Base-by-base conservation (phyloP, 371 early-diverging fungal species). In the Umbelopsis sp. region DNA sequence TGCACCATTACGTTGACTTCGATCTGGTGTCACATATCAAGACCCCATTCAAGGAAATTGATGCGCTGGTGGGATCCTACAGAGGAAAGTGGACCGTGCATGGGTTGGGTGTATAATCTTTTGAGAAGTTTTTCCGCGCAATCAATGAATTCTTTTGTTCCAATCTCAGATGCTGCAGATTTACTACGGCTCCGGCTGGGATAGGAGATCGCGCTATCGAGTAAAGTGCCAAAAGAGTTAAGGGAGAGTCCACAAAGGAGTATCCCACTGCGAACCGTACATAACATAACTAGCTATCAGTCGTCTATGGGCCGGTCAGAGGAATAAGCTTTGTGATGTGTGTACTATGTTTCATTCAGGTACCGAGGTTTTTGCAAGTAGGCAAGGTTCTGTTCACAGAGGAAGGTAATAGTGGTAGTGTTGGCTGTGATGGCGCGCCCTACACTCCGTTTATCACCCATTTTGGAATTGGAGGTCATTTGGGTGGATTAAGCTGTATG, bases 391-490 rank as follows among this genome's bases (percentile, higher is more conserved):
- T 29, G 18, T 51, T 41, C 24, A 51, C 18, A 25, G 51, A 51
- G 51, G 51, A 22, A 20, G 22, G 7, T 51, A 11, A 24, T 29
- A 7, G 22, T 25, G 14, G 24, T 22, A 51, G 52, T 51, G 29
- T 51, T 22, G 52, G 22, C 8, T 51, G 52, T 22, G 11, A 29
- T 25, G 29, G 29, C 32, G 57, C 18, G 4, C 37, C 35, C 35
- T 35, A 18, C 29, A 14, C 57, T 57, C 35, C 29, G 57, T 57
- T 57, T 57, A 57, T 57, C 57, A 57, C 57, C 57, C 57, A 57
- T 57, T 57, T 57, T 57, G 57, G 57, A 57, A 35, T 35, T 57
- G 32, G 57, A 57, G 57, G 57, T 57, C 57, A 57, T 29, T 57
- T 32, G 57, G 29, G 18, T 57, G 10, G 18, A 18, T 57, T 29